Conservation (phyloP, 805 yeast species). For the Ascoidea tarda region DNA sequence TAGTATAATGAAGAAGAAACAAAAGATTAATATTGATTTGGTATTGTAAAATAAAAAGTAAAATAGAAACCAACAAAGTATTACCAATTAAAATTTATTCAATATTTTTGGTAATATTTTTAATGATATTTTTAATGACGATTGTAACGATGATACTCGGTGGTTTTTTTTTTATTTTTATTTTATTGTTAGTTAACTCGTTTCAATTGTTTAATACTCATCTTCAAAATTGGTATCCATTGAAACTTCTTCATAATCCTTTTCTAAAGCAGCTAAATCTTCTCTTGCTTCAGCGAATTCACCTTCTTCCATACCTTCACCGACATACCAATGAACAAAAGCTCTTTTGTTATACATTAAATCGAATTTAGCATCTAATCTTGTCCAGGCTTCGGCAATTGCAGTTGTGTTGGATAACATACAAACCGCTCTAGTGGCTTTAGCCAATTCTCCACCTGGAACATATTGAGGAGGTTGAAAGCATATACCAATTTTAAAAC, state of each 20-base stretch:
- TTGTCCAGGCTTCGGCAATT: conserved; percentile 97
- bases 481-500: conserved; percentile 98
- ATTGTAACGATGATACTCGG: too few species aligned
- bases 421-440: conserved; percentile 92
- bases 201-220: conserved; percentile 15
- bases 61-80: too few species aligned
- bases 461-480: conserved; percentile 93
- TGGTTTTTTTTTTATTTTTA: too few species aligned
- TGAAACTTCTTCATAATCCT: conserved; percentile 94
- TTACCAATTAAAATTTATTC: too few species aligned
- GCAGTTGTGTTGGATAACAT: conserved; percentile 97
- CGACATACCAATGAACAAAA: conserved; percentile 98
- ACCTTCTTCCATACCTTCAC: conserved; percentile 99
- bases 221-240: conserved; percentile 79
- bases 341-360: conserved; percentile 98
- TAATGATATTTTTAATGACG: too few species aligned
- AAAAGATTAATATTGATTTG: too few species aligned
- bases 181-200: too few species aligned
- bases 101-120: too few species aligned
- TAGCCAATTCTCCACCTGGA: conserved; percentile 77
- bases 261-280: conserved; percentile 93
- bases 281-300: conserved; percentile 98
- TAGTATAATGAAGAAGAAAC: too few species aligned
- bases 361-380: conserved; percentile 93
- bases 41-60: too few species aligned